Percentiles rank a stretch among this genome's conserved stretches.
These are phyloP conservation scores for Phoenix roebelenii DNA, from an alignment of 176 grass and related monocot genomes.

Conservation along the genomic window DNA sequence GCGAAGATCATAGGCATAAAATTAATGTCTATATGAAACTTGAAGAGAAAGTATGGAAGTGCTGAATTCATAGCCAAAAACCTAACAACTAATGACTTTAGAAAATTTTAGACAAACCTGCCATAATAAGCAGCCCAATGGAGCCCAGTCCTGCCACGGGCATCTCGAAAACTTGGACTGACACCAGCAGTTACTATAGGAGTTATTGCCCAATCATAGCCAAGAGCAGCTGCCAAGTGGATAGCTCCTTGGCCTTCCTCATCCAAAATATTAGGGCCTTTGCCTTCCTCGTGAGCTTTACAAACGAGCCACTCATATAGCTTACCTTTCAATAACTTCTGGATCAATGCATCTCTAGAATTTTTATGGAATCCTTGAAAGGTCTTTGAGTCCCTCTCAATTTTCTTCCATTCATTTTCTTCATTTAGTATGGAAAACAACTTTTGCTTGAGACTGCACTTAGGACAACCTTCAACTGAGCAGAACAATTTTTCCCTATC, in stretches of 20 bases:
- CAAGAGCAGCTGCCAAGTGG: constrained; percentile 76
- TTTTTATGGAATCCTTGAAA: background rate
- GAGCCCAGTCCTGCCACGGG: constrained; percentile 76
- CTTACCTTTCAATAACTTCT: constrained; percentile 63
- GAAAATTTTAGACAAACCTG: constrained; percentile 25
- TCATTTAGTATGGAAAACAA: constrained; percentile 12
- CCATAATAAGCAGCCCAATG: constrained; percentile 96
- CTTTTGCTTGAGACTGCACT: constrained; percentile 24
- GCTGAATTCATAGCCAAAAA: no score
- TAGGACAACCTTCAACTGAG: constrained; percentile 23
- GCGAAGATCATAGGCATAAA: no score
- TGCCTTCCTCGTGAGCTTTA: constrained; percentile 48
- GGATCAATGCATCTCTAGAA: constrained; percentile 17
- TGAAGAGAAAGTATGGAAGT: no score
- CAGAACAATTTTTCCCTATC: constrained; percentile 15
- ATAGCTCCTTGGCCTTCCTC: constrained; percentile 84
- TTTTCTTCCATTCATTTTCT: background rate
- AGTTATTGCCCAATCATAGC: constrained; percentile 77
- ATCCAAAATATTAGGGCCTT: constrained; percentile 59
- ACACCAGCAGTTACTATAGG: constrained; percentile 64
- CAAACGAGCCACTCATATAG: constrained; percentile 72
- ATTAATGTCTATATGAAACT: no score
- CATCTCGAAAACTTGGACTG: constrained; percentile 86
- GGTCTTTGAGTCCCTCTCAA: background rate
- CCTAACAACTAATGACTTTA: no score